Evolutionary conservation across 176 grass and related monocot genomes (phyloP).

Genomic region (Poa annua): DNA sequence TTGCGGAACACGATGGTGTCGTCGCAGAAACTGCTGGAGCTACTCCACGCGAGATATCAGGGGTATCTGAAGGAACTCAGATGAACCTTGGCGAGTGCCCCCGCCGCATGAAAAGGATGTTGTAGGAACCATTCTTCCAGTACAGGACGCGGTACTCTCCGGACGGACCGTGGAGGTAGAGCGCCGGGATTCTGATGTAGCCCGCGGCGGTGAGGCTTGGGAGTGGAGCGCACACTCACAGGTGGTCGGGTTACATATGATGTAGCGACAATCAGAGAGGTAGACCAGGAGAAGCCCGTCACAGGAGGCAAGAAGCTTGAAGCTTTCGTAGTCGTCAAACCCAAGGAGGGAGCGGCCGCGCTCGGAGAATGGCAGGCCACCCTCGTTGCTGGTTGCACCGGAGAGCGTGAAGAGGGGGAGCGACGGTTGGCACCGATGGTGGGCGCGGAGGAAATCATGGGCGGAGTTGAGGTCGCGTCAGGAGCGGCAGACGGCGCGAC

Average conservation of each 20-base stretch:
- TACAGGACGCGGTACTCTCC: neutral
- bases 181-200: neutral
- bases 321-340: neutral
- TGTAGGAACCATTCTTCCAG: neutral
- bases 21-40: neutral
- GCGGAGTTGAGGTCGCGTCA: neutral
- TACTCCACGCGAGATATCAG: neutral
- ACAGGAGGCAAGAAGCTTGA: neutral
- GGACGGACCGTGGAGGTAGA: neutral
- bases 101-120: neutral
- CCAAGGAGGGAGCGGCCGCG: neutral
- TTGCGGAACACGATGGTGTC: neutral
- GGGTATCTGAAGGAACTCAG: neutral
- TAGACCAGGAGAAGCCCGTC: neutral
- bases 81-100: conserved; percentile 1
- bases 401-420: neutral
- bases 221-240: neutral
- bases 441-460: neutral
- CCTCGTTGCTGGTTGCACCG: neutral
- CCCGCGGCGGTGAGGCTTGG: neutral
- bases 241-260: neutral
- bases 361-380: neutral
- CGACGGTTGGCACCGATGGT: neutral
- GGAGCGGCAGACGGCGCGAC: neutral
- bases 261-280: neutral